Conservation (phyloP, 2,329 filamentous ascomycete genomes). For the Ophiosphaerella narmari region DNA sequence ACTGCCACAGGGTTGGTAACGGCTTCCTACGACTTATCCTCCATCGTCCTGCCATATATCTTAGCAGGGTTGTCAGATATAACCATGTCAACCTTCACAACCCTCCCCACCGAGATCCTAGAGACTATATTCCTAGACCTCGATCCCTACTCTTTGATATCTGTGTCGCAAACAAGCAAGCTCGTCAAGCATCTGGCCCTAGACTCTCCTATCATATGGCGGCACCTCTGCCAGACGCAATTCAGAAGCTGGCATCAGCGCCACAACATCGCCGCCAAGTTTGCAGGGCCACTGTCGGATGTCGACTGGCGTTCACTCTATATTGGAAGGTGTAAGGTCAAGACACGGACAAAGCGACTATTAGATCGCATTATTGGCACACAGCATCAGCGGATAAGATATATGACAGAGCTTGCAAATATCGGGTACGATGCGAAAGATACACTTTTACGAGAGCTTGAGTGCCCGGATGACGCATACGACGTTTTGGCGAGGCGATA, state of each 20-base stretch:
- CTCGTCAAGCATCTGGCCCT: constrained; percentile 69
- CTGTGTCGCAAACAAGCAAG: constrained; percentile 64
- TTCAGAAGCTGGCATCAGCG: constrained; percentile 76
- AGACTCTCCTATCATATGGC: constrained; percentile 79
- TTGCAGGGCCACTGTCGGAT: constrained; percentile 54
- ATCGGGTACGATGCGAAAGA: constrained; percentile 90
- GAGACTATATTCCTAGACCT: constrained; percentile 73
- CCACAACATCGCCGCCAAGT: constrained; percentile 40
- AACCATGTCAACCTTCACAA: constrained; percentile 25
- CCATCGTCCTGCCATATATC: background rate
- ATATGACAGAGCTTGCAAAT: constrained; percentile 71
- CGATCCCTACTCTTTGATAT: constrained; percentile 55
- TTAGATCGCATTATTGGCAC: constrained; percentile 73
- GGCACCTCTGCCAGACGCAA: constrained; percentile 67
- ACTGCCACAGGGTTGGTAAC: background rate
- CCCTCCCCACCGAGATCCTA: constrained; percentile 82
- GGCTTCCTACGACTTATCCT: background rate
- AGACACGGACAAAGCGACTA: constrained; percentile 37
- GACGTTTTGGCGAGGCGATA: constrained; percentile 81
- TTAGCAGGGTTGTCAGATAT: background rate
- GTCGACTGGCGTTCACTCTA: constrained; percentile 72
- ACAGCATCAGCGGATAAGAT: constrained; percentile 70
- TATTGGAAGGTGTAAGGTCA: constrained; percentile 41
- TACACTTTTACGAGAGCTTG: constrained; percentile 70
- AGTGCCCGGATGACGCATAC: constrained; percentile 62